Percentiles rank a stretch among this genome's conserved stretches.
Conservation (phyloP, 2,329 filamentous ascomycete species). For the Aschersonia sp. region DNA sequence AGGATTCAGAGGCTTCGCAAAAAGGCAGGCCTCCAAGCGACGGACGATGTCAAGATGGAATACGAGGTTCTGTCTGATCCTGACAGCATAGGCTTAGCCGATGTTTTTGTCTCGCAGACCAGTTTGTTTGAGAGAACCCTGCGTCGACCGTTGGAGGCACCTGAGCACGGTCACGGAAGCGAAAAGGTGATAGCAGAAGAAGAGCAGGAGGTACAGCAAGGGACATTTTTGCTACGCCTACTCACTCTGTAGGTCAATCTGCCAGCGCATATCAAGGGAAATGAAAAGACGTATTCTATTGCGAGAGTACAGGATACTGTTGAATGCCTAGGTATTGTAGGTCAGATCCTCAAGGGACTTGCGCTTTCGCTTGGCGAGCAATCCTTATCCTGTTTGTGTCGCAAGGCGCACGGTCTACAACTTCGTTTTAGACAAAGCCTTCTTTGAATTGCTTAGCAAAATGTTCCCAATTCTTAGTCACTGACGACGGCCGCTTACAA, state of each 20-base stretch:
- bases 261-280: no score
- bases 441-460: no score
- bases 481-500: conserved; percentile 37
- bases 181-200: conserved; percentile 56
- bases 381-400: not conserved
- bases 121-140: conserved; percentile 61
- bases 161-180: conserved; percentile 9
- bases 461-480: no score
- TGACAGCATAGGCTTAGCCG: conserved; percentile 56
- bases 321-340: no score
- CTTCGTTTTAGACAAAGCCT: not conserved
- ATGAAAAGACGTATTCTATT: not conserved
- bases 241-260: conserved; percentile 46
- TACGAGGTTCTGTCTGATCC: conserved; percentile 72
- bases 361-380: no score
- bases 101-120: conserved; percentile 54
- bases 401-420: not conserved
- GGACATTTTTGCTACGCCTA: conserved; percentile 63
- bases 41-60: conserved; percentile 92
- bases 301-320: no score
- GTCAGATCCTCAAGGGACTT: no score
- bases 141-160: conserved; percentile 54
- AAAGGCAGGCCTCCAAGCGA: conserved; percentile 79
- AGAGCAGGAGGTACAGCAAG: conserved; percentile 74
- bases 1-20: conserved; percentile 86